Base-by-base conservation (phyloP, 2,329 filamentous ascomycete genomes). In the Emydomyces testavorans region DNA sequence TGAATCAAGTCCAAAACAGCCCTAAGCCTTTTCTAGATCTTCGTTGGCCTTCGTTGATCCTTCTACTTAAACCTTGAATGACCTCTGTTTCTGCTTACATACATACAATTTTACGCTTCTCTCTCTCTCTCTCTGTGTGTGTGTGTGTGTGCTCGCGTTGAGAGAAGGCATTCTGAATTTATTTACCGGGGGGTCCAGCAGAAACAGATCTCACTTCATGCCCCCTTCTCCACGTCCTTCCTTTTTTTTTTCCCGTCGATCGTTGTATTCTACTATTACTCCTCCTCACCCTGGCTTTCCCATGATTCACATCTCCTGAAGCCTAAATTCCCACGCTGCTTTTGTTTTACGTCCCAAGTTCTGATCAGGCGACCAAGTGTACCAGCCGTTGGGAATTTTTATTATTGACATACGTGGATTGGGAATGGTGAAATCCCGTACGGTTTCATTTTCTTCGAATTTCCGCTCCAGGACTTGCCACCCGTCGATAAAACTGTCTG, bases 21-120 rank as follows among this genome's bases (percentile, higher is more conserved):
- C 37, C 47, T 51, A 52, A 34, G 41, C 51, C 40, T 48, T 51
- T 54, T 54, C 50, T 52, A 45, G 37, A 50, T 47, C 45, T 48
- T 46, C 52, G 44, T 47, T 49, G 34, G 43, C 41, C 48, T 51
- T 52, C 53, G 52, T 55, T 52, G 50, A 52, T 52, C 50, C 50
- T 46, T 52, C 45, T 49, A 48, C 46, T 46, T 46, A 42, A 48
- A 48, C 38, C 46, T 42, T 41, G 46, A 26, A 13, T 10, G 36
- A 28, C 44, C 31, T 46, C 44, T 46, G 46, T 48, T 41, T 48
- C 46, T 41, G 29, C 38, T 40, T 47, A 39, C 35, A 47, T 47
- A 31, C 36, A 24, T 10, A 7, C 15, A 15, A 6, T 34, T n/a
- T 32, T 52, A 46, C 49, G 48, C 41, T 51, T 34, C 45, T 46